Evolutionary conservation across 2,329 filamentous ascomycete species (phyloP), one percentile per base, ranked within the genome.

Genomic region (Alternaria panax): DNA sequence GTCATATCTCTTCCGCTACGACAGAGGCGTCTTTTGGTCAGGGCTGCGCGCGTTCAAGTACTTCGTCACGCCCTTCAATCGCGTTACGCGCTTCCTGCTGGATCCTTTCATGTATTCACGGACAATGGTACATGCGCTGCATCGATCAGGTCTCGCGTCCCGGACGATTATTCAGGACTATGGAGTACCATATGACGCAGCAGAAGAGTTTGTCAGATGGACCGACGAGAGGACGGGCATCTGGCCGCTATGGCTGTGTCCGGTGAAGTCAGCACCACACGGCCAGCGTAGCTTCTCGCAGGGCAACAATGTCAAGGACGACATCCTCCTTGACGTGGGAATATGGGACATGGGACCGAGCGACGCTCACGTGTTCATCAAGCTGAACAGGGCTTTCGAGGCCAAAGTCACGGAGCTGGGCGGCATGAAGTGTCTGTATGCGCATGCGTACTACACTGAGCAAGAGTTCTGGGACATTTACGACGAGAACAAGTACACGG

Each of bases 371-470:
- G 82, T 82, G 4, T 93, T 94, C 70, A 83, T 93, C 11, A 74
- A 78, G 45, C 85, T 87, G 67, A 96, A 96, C 78, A 85, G 90
- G 24, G 84, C 83, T 36, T 84, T 96, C 30, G 92, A 96, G 79
- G 80, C 82, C 27, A 90, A 90, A 72, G 85, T 94, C 1, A 81
- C 82, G 46, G 83, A 87, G 67, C 84, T 96, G 1, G 87, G 89
- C 30, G 92, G 92, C 8, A 87, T 90, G 82, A 96, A 96, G 81
- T 96, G 92, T 88, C 81, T 96, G 20, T 96, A 96, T 78, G 92
- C 92, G 4, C 91, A 94, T 73, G 90, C 91, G 0, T 96, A 93
- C 80, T 96, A 95, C 76, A 84, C 86, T 18, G 86, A 91, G 73
- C 79, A 84, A 1, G 87, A 91, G 73, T 92, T 92, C 74, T 91